These are phyloP conservation scores for Cadophora gregata DNA, from an alignment of 2,329 filamentous ascomycete genomes.

Conservation along the genomic window DNA sequence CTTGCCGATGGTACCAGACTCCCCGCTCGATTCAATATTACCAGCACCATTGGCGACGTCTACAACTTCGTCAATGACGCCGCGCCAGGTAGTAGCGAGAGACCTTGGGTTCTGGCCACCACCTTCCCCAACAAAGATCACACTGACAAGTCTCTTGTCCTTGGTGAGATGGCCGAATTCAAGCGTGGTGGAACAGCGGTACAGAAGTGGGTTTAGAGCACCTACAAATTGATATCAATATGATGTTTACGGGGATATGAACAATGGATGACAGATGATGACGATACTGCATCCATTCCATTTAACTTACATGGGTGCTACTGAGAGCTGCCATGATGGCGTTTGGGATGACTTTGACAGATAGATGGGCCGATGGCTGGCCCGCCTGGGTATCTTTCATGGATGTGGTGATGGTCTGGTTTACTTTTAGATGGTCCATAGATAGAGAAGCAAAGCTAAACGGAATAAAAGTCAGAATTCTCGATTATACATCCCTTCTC, in stretches of 20 bases:
- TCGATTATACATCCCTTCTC: not conserved
- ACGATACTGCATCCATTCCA: not conserved
- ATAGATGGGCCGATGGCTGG: not conserved
- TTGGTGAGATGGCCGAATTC: conserved; percentile 68
- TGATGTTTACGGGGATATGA: not conserved
- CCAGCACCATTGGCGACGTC: conserved; percentile 77
- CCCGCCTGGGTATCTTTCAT: conserved; percentile 9
- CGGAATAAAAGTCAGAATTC: conserved; percentile 1
- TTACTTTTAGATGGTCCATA: conserved; percentile 24
- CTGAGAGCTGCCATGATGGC: conserved; percentile 11
- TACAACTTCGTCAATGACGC: conserved; percentile 76
- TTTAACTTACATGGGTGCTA: not conserved
- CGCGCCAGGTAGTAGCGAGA: conserved; percentile 58
- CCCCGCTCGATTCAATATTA: conserved; percentile 82
- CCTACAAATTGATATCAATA: not conserved
- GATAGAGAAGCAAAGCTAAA: conserved; percentile 20
- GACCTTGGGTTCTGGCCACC: conserved; percentile 78
- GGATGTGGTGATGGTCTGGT: conserved; percentile 1
- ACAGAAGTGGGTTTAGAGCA: conserved; percentile 55
- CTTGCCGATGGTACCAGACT: conserved; percentile 79
- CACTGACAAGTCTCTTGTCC: conserved; percentile 64
- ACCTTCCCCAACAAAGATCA: conserved; percentile 86
- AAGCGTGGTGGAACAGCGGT: conserved; percentile 70
- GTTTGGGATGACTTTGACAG: conserved; percentile 17
- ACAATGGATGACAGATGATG: conserved; percentile 5